Conservation (phyloP, 1,284 basidiomycete species). For the Ustilago lituana region DNA sequence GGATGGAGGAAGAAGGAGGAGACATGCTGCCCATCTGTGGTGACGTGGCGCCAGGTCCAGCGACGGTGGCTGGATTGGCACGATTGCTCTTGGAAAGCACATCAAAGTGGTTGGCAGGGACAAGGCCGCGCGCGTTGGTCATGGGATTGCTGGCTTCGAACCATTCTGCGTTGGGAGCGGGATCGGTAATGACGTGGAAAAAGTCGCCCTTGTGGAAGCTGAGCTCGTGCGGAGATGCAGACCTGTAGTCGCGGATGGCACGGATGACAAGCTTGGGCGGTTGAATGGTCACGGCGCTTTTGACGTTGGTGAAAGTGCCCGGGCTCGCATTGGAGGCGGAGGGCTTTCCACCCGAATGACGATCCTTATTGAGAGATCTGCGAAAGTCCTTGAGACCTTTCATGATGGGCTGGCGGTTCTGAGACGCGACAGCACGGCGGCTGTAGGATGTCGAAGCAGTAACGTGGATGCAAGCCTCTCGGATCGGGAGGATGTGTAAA, state of each 20-base stretch:
- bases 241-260: slow-evolving; percentile 77
- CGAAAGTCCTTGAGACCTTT: slow-evolving; percentile 64
- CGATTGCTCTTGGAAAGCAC: slow-evolving; percentile 59
- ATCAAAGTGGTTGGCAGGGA: slow-evolving; percentile 85
- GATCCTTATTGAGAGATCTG: slow-evolving; percentile 61
- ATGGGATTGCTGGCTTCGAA: slow-evolving; percentile 76
- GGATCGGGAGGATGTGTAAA: too few relatives aligned
- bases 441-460: too few relatives aligned
- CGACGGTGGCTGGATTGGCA: slow-evolving; percentile 26
- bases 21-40: slow-evolving; percentile 40
- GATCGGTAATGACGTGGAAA: slow-evolving; percentile 91
- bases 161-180: slow-evolving; percentile 64
- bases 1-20: slow-evolving; percentile 7
- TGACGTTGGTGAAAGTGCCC: slow-evolving; percentile 46
- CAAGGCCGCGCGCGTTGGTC: slow-evolving; percentile 87
- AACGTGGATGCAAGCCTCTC: too few relatives aligned
- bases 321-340: slow-evolving; percentile 20
- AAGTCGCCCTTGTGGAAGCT: slow-evolving; percentile 95
- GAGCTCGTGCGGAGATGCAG: slow-evolving; percentile 83
- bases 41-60: slow-evolving; percentile 38
- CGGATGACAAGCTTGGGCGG: slow-evolving; percentile 96
- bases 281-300: slow-evolving; percentile 52
- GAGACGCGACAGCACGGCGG: too few relatives aligned
- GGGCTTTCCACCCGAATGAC: slow-evolving; percentile 49
- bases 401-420: slow-evolving; percentile 33